phyloP scores from a whole-genome alignment of 352 stramenopile species.

The Thraustochytrium striatum region DNA sequence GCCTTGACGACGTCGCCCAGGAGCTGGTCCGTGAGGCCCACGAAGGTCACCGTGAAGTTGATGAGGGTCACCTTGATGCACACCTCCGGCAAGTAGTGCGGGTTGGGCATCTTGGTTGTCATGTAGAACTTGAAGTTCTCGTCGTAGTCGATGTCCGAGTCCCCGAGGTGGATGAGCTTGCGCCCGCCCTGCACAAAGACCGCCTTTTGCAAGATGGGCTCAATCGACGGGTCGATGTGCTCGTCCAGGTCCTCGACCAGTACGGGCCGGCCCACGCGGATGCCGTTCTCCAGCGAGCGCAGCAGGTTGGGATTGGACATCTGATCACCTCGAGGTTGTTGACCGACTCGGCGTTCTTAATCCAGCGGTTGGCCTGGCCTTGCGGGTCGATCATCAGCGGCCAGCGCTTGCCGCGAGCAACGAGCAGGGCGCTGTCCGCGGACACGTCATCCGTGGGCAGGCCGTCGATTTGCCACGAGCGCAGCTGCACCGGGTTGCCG shows the following conservation, averaged over 20 bases:
- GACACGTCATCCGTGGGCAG: constrained; percentile 83
- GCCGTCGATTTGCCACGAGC: constrained; percentile 84
- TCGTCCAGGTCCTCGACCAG: constrained; percentile 88
- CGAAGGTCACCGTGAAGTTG: constrained; percentile 92
- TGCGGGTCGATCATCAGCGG: constrained; percentile 90
- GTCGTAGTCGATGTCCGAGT: constrained; percentile 87
- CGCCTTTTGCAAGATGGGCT: constrained; percentile 84
- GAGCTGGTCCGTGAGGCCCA: constrained; percentile 83
- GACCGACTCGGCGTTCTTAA: constrained; percentile 75
- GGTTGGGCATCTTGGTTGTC: constrained; percentile 86
- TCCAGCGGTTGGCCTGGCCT: constrained; percentile 86
- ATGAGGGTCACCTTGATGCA: constrained; percentile 94
- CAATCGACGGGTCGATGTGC: constrained; percentile 78
- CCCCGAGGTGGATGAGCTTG: constrained; percentile 79
- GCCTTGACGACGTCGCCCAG: constrained; percentile 83
- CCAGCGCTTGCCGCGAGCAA: constrained; percentile 80
- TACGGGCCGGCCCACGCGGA: constrained; percentile 76
- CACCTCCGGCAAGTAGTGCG: constrained; percentile 86
- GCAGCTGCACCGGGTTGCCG: constrained; percentile 79
- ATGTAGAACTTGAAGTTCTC: constrained; percentile 82
- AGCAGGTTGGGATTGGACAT: constrained; percentile 70
- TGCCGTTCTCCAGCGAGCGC: constrained; percentile 79
- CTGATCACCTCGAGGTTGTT: constrained; percentile 59
- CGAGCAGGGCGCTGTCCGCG: constrained; percentile 84
- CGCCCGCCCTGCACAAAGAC: constrained; percentile 83